Evolutionary conservation across 2,329 filamentous ascomycete species (phyloP).

Genomic region (Calonectria fujianensis): DNA sequence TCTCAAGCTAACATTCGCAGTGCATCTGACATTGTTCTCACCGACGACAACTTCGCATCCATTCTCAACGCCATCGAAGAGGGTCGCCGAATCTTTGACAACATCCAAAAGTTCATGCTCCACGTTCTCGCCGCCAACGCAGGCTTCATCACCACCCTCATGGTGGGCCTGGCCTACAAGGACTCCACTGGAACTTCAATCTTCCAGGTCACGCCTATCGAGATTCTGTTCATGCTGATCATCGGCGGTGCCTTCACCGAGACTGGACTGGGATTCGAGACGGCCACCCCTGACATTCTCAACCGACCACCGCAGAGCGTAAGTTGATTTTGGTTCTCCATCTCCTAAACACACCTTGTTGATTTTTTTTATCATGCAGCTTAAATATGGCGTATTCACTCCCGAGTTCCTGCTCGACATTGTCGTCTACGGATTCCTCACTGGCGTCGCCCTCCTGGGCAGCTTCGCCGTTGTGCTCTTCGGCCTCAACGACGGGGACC

Average conservation of each 20-base stretch:
- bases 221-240: constrained; percentile 86
- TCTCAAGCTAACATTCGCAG: not conserved
- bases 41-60: constrained; percentile 79
- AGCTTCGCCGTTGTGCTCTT: constrained; percentile 76
- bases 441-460: constrained; percentile 74
- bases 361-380: constrained; percentile 42
- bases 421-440: constrained; percentile 78
- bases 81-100: constrained; percentile 81
- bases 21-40: constrained; percentile 78
- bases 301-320: constrained; percentile 71
- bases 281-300: constrained; percentile 80
- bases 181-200: constrained; percentile 78
- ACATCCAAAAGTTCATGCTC: constrained; percentile 82
- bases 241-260: constrained; percentile 82
- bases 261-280: constrained; percentile 83
- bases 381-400: constrained; percentile 76
- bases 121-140: constrained; percentile 80
- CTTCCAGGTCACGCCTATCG: constrained; percentile 81
- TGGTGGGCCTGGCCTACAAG: constrained; percentile 82
- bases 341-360: not conserved
- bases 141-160: constrained; percentile 78
- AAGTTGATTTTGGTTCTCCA: not conserved
- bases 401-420: constrained; percentile 78
- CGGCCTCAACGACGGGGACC: constrained; percentile 66
- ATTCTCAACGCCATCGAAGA: constrained; percentile 73